Base-by-base conservation (phyloP, 2,329 filamentous ascomycete genomes). In the Dichotomopilus funicola region DNA sequence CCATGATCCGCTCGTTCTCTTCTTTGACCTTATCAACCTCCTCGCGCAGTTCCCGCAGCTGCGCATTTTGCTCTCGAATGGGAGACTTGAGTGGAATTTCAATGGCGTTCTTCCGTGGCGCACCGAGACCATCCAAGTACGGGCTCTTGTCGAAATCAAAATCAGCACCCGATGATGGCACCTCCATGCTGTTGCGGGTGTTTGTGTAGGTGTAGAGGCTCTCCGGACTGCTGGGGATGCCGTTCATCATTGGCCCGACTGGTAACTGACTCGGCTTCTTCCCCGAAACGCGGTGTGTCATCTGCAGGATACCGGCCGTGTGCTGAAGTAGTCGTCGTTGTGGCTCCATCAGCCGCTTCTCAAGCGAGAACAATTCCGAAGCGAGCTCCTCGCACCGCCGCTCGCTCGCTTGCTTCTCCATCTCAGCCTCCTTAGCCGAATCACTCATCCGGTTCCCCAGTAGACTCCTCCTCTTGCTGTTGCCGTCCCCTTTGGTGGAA, bases 281-380 rank as follows among this genome's bases (percentile, higher is more conserved):
- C 56, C 78, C 76, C n/a, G 87, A 77, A 0, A 82, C 83, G 64
- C 86, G 87, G 71, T 97, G 91, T 7, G 91, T 95, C 70, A 95
- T 81, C 67, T 96, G 91, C 53, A 99, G 75, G 41, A 99, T 89
- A 45, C 89, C 92, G 11, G 94, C 91, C 0, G 92, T 97, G 69
- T 99, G 94, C 69, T 92, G 85, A 50, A 97, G 75, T 45, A 99
- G 74, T 59, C 84, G 82, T 64, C 81, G 82, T 65, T 95, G 88
- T 7, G 89, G 81, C 56, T 87, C 80, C 73, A 90, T 85, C 57
- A 87, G 75, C 62, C 87, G 77, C 69, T 88, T 88, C 71, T 96
- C 89, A 54, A 95, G 75, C 57, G 81, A 80, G 73, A 88, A 89
- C 40, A 97, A 75, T 65, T 96, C 89, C 42, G 85, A 78, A 3